These are phyloP conservation scores for Penicillium verrucosum DNA, from an alignment of 2,329 filamentous ascomycete genomes.

Conservation along the genomic window DNA sequence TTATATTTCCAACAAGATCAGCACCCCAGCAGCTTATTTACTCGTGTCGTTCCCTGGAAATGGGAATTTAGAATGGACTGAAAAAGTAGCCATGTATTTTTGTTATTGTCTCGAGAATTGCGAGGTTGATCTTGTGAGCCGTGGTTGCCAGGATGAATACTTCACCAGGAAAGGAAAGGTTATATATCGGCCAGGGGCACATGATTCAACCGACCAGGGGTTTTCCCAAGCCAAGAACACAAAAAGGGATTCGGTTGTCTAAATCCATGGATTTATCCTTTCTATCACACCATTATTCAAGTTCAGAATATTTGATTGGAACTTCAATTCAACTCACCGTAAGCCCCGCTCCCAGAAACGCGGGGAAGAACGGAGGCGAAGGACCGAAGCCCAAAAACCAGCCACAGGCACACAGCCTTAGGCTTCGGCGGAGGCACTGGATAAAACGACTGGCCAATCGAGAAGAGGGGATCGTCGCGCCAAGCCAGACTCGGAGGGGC, in stretches of 20 bases:
- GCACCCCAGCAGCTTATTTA: neutral
- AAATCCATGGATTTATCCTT: neutral
- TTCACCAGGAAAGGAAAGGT: neutral
- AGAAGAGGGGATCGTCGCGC: slow-evolving; percentile 17
- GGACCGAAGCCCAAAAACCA: neutral
- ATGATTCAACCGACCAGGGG: neutral
- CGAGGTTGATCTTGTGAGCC: neutral
- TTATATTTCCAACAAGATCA: neutral
- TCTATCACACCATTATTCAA: neutral
- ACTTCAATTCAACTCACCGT: neutral
- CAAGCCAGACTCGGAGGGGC: slow-evolving; percentile 13
- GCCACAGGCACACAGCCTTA: neutral
- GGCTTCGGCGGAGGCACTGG: neutral
- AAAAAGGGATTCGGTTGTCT: neutral
- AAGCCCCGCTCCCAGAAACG: neutral
- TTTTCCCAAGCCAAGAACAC: neutral
- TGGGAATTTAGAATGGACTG: neutral
- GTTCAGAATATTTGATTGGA: neutral
- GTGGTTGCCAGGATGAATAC: neutral
- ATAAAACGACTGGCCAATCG: slow-evolving; percentile 9
- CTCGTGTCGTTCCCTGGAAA: neutral
- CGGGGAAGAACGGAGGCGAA: neutral
- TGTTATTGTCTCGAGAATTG: neutral
- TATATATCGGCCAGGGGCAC: neutral
- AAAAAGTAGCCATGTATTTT: neutral